Evolutionary conservation across 2,329 filamentous ascomycete species (phyloP), one percentile per base, ranked within the genome.

Genomic region (Aspergillus jensenii): DNA sequence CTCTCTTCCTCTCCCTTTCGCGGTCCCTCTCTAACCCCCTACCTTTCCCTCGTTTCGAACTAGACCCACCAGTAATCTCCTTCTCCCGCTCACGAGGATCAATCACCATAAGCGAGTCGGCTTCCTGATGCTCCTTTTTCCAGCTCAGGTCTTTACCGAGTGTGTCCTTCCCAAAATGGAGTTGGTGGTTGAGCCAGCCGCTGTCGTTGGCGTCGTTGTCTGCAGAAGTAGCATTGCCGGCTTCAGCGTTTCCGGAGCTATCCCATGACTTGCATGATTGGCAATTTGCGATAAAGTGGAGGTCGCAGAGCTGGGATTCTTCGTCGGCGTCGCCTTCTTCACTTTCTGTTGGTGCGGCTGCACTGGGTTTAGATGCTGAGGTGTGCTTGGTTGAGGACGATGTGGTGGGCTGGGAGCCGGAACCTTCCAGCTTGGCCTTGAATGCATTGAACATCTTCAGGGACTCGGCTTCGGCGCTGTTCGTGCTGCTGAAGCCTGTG

Each of bases 201-300:
- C 84, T 81, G 52, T 81, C 78, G 19, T 53, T 50, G 37, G 75
- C 70, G 19, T 79, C 79, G 15, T 80, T 78, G 3, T 77, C 76
- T 3, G 75, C 72, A 15, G 80, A 78, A 2, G 77, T 76, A 2
- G 74, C 73, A 49, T 86, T 86, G 4, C n/a, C 59, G 85, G 84
- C 64, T 1, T 44, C 60, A 12, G 81, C 83, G 3, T 14, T 37
- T 14, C 15, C 15, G 35, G 35, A 14, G 47, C 87, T 83, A 68
- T 96, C 90, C 91, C 93, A 96, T 0, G 88, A 85, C 58, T 85
- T 87, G 74, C 95, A 98, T 45, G 91, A 96, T 71, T 96, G 91
- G 74, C 95, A 99, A 67, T 96, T 90, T 49, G 90, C 90, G 62
- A 99, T 96, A 74, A 98, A 99, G 73, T 99, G 95, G 37, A 99